These are phyloP conservation scores for Sclerotinia sclerotiorum DNA, from an alignment of 2,329 filamentous ascomycete species.

Conservation along the genomic window DNA sequence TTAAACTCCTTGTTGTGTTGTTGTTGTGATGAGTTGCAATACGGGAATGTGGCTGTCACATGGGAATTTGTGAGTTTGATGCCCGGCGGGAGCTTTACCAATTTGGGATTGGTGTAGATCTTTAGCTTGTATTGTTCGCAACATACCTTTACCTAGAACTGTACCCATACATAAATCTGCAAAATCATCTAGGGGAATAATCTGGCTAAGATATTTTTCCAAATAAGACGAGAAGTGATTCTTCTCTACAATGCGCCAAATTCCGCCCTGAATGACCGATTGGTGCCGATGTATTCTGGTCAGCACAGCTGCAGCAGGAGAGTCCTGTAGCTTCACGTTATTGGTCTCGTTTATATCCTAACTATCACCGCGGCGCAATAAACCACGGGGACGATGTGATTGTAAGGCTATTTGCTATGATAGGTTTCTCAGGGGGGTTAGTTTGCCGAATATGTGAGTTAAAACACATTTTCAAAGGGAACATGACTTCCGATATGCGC, in stretches of 20 bases:
- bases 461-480: background rate
- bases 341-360: conserved; percentile 12
- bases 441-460: background rate
- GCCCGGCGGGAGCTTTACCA: background rate
- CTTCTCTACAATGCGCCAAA: background rate
- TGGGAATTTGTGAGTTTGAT: conserved; percentile 14
- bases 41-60: conserved; percentile 3
- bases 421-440: background rate
- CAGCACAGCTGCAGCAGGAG: background rate
- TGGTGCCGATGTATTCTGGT: background rate
- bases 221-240: background rate
- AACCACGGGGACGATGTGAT: background rate
- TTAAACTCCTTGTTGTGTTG: background rate
- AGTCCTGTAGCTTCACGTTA: background rate
- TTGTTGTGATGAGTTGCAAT: background rate
- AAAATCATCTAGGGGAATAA: background rate
- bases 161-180: background rate
- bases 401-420: background rate
- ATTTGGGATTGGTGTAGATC: conserved; percentile 16
- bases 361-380: background rate
- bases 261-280: background rate
- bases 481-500: background rate
- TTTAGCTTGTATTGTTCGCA: background rate
- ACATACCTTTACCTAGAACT: background rate
- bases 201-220: too few relatives aligned